Conservation (phyloP, 2,329 filamentous ascomycete species). For the Epichloe glyceriae region DNA sequence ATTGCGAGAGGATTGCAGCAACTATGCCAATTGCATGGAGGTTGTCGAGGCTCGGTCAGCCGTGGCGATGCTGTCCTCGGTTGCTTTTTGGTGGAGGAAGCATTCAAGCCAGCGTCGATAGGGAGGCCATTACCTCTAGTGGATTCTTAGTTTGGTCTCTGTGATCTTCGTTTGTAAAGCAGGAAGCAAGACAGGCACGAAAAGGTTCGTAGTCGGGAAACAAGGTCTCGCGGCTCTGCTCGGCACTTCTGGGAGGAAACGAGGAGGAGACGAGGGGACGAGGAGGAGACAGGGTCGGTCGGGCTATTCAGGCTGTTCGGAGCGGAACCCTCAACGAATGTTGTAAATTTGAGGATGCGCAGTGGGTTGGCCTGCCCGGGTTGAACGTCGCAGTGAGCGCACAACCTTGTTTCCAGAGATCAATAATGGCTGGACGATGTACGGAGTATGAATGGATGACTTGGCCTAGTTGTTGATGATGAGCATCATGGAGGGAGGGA, state of each 20-base stretch:
- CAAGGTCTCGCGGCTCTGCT: neutral
- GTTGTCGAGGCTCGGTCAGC: neutral
- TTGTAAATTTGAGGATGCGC: neutral
- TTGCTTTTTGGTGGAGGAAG: neutral
- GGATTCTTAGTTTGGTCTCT: neutral
- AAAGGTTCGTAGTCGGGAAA: neutral
- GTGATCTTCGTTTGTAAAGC: neutral
- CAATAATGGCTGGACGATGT: neutral
- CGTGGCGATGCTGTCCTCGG: constrained; percentile 2
- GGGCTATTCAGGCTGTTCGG: neutral
- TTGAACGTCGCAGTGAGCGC: neutral
- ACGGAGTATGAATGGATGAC: neutral
- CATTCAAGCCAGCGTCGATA: constrained; percentile 2
- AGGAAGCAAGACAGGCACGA: neutral
- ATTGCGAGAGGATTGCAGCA: constrained; percentile 23
- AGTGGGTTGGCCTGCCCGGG: neutral
- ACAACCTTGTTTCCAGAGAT: neutral
- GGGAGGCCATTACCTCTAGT: neutral
- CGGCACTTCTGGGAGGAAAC: neutral
- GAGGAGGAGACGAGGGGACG: neutral
- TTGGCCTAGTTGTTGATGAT: neutral
- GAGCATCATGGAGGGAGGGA: neutral
- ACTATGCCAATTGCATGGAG: constrained; percentile 4
- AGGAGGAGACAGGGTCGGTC: neutral
- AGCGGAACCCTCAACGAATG: neutral